Conservation (phyloP, 1,284 basidiomycete genomes). For the Cutaneotrichosporon cavernicola region DNA sequence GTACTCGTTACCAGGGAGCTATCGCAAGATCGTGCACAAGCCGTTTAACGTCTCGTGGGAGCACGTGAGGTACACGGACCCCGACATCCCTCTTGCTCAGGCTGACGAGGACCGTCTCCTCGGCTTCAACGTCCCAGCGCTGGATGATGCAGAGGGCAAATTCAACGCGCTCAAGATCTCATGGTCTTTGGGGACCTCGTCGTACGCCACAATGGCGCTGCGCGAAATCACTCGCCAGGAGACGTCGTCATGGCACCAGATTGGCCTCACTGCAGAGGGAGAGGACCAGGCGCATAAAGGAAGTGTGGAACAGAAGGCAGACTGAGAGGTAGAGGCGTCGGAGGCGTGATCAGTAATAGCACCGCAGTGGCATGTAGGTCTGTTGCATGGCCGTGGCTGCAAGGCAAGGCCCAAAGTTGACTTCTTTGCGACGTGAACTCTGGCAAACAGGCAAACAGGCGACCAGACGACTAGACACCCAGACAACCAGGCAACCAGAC, state of each 20-base stretch:
- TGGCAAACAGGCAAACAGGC: no score
- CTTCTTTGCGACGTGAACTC: no score
- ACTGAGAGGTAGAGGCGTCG: neutral
- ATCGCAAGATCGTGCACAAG: conserved; percentile 83
- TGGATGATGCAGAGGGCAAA: conserved; percentile 61
- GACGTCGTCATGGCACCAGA: conserved; percentile 84
- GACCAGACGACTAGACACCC: no score
- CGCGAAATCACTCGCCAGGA: conserved; percentile 90
- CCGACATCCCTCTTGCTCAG: conserved; percentile 83
- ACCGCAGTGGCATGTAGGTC: neutral
- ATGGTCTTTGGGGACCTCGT: conserved; percentile 75
- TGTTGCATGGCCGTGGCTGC: neutral
- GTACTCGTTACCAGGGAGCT: conserved; percentile 87
- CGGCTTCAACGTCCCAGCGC: conserved; percentile 67
- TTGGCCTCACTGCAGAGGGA: conserved; percentile 69
- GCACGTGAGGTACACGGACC: conserved; percentile 84
- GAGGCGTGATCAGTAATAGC: neutral
- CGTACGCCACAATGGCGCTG: conserved; percentile 94
- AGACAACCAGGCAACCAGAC: no score
- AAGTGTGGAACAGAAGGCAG: conserved; percentile 1
- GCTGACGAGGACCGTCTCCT: conserved; percentile 91
- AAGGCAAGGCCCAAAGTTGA: no score
- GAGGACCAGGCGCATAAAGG: conserved; percentile 66
- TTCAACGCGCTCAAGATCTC: conserved; percentile 81
- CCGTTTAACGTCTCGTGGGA: conserved; percentile 78